Evolutionary conservation across 2,329 filamentous ascomycete genomes (phyloP), one percentile per base, ranked within the genome.

Genomic region (Westerdykella aurantiaca): DNA sequence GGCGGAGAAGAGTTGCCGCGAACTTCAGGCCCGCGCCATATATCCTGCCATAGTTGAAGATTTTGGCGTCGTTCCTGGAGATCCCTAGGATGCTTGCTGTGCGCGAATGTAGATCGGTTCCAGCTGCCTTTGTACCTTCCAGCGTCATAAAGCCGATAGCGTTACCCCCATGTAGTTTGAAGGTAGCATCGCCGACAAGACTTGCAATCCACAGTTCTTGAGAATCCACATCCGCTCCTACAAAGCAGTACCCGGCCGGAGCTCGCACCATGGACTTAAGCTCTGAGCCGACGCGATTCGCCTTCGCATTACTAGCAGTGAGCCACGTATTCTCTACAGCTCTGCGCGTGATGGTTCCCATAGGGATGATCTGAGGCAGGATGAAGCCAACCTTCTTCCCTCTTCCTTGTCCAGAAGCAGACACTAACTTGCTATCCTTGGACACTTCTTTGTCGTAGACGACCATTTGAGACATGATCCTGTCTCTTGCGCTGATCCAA

Each of bases 71-170:
- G 58, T 96, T 96, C 48, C 93, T 80, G 2, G 88, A 94, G 48
- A 98, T 98, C 6, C 90, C 91, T 2, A 98, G 69, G 45, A 98
- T 98, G 5, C 79, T 77, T 1, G 93, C 94, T 22, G 93, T 98
- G 25, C 91, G 86, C 6, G 90, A 96, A 68, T 98, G 91, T 44
- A 97, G 71, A 66, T 98, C 91, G 0, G 91, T 98, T 4, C 91
- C 91, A 2, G 87, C 88, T 5, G 88, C 83, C 69, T 98, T 97
- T 39, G 88, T 93, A 12, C 93, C 91, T 70, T 98, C 94, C 1
- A 98, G 75, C 0, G 93, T 98, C 94, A 98, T 98, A 73, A 98
- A 98, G 0, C 94, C 93, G 46, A 98, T 87, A 1, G 94, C 93
- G 62, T 96, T 97, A 42, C 93, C 94, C 34, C 93, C 94, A 55